phyloP scores from a whole-genome alignment of 2,329 filamentous ascomycete genomes.

The Fusarium nelsonii region DNA sequence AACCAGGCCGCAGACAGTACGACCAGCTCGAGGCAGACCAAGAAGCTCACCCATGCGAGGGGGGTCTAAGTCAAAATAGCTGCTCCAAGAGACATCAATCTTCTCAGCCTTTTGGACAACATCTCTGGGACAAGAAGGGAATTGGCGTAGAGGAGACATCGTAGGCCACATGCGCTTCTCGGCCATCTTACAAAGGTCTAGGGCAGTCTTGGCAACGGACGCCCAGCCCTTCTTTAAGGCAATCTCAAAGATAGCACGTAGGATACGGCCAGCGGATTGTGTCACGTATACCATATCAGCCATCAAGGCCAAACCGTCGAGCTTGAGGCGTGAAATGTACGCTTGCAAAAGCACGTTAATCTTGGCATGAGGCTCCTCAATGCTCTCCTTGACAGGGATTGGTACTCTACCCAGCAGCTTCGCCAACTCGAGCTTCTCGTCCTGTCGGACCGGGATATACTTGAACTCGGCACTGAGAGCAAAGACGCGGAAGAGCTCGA shows the following conservation, averaged over 20 bases:
- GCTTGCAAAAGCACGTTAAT: constrained; percentile 98
- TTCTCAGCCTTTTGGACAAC: constrained; percentile 93
- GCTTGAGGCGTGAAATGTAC: constrained; percentile 93
- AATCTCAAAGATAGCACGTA: constrained; percentile 96
- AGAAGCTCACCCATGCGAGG: constrained; percentile 96
- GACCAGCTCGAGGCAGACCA: constrained; percentile 88
- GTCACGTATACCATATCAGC: constrained; percentile 99
- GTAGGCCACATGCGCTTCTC: constrained; percentile 99
- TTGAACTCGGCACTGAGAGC: constrained; percentile 98
- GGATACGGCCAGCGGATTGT: constrained; percentile 94
- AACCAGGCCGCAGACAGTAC: constrained; percentile 85
- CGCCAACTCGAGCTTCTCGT: constrained; percentile 95
- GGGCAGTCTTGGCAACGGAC: constrained; percentile 88
- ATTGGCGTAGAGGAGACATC: constrained; percentile 95
- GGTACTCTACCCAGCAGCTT: constrained; percentile 91
- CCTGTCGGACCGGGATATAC: constrained; percentile 96
- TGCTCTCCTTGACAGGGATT: constrained; percentile 96
- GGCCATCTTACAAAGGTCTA: constrained; percentile 98
- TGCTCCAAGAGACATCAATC: constrained; percentile 93
- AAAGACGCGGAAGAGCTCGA: constrained; percentile 97
- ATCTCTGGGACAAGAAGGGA: constrained; percentile 83
- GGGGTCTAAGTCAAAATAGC: constrained; percentile 95
- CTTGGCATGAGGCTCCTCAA: constrained; percentile 96
- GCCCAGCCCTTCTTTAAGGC: constrained; percentile 98
- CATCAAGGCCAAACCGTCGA: constrained; percentile 96